Evolutionary conservation across 345 rosid genomes (phyloP), one percentile per base, ranked within the genome.

Genomic region (Citrus glauca): DNA sequence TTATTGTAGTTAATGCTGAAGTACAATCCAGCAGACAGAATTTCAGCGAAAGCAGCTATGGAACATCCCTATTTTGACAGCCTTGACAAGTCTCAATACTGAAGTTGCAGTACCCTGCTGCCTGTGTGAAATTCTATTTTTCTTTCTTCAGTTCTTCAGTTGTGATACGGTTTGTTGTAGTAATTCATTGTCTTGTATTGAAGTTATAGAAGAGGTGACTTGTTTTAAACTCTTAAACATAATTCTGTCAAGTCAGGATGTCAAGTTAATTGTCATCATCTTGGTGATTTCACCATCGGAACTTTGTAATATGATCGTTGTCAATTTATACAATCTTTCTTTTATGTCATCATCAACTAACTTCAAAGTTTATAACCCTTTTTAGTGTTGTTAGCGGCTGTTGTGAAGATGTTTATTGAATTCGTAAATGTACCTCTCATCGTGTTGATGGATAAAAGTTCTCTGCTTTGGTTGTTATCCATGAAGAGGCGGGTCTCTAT

Each of bases 81-180:
- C 82, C 94, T 93, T 66, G 99, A 93, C 90, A 92, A 93, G 86
- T 93, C 97, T 77, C 98, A 94, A 75, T 96, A 84, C 86, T 96
- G 84, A 94, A 84, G 69, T 53, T 56, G 65, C 79, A 24, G 11
- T 77, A 13, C 75, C 61, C 57, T 53, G 57, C 7, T 66, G 59
- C 32, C 40, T 14, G 22, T 17, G 25, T 57, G 65, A 55, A 71
- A 30, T 38, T 59, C 9, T 48, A 19, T 64, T 30, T 48, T 72
- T 50, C 35, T 55, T 33, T 17, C 22, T 5, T 53, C 7, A 16
- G 22, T 53, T 50, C 25, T 66, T 33, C 38, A 40, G 42, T 32
- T 10, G 62, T 72, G 78, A 28, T 67, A 38, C 27, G 4, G 30
- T 37, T 17, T 68, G 38, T 72, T 24, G 10, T 28, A 17, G 76